Base-by-base conservation (phyloP, 208 protist species). In the Acanthamoeba culbertsoni region DNA sequence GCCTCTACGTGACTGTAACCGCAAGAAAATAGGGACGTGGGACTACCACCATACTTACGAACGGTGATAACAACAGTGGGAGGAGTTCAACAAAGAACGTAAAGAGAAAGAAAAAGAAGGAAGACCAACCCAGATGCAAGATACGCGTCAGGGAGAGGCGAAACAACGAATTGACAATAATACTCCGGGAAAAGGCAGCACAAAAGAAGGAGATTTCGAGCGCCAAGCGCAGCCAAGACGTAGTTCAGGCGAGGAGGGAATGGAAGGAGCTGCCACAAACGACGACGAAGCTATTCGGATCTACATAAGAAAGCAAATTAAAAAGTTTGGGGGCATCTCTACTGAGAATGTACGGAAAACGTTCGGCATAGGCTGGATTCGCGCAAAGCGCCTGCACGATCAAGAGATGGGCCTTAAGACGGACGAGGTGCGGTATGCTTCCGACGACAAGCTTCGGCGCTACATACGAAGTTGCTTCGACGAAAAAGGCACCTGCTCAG, bases 291-390 rank as follows among this genome's bases (percentile, higher is more conserved):
- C 46, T 35, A 89, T 89, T 46, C 79, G 79, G 4, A 65, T 48
- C 23, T 89, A 89, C 79, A 89, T 89, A 31, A 42, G 33, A 5
- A 5, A 89, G 31, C 79, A 89, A 0, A 59, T 89, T n/a, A 89
- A 46, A 48, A 62, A 63, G 63, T 63, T n/a, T 6, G 79, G 79
- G 5, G 53, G 55, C 79, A n/a, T 59, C 79, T 65, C 79, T 8
- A 89, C 79, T 20, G 79, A 89, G 79, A 59, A 65, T n/a, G 53
- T 89, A 37, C 46, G 79, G 7, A 89, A 89, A 48, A 89, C 79
- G 0, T 89, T 89, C 28, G 79, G 45, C 1, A 89, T 89, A 14
- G 79, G 79, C 16, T 89, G 79, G 79, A 89, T 68, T n/a, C 28
- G 79, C 0, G 79, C 79, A 28, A 89, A 89, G 35, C 28, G 79